A percentile compares a stretch with the other conserved stretches of the same genome.
Evolutionary conservation across 2,329 filamentous ascomycete genomes (phyloP).

Genomic region (Cordyceps tenuipes): DNA sequence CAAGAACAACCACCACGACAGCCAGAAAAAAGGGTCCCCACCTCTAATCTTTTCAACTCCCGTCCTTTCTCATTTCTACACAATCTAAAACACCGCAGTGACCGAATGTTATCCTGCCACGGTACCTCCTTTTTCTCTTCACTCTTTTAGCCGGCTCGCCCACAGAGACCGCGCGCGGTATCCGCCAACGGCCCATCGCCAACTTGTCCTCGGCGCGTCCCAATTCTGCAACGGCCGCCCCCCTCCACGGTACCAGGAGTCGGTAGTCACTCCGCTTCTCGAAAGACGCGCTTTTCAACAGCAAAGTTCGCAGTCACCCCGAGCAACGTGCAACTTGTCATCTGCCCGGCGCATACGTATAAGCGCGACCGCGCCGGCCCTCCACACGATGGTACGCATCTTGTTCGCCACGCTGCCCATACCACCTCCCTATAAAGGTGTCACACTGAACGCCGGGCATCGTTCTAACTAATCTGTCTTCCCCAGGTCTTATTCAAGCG

Average conservation of each 20-base stretch:
- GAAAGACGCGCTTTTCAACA: not conserved
- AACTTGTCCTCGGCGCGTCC: not conserved
- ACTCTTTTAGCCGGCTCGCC: not conserved
- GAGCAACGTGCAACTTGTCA: not conserved
- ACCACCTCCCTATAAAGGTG: not conserved
- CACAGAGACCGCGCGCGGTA: not conserved
- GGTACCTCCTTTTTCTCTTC: not conserved
- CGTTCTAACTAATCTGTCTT: conserved; percentile 7
- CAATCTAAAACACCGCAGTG: not conserved
- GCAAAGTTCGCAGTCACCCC: not conserved
- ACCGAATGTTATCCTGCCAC: not conserved
- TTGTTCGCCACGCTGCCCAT: not conserved
- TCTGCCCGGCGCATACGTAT: not conserved
- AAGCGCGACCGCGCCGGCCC: not conserved
- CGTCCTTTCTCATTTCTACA: not conserved
- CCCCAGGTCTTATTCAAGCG: conserved; percentile 86
- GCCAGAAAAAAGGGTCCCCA: conserved; percentile 7
- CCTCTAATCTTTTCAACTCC: conserved; percentile 1
- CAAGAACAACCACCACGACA: not conserved
- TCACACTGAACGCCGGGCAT: not conserved
- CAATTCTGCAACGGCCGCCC: not conserved
- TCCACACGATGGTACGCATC: conserved; percentile 2
- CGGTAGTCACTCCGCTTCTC: not conserved
- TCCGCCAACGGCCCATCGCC: not conserved
- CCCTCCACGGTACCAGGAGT: conserved; percentile 1